These are phyloP conservation scores for Trametes hirsuta DNA, from an alignment of 1,284 basidiomycete species.

Conservation along the genomic window DNA sequence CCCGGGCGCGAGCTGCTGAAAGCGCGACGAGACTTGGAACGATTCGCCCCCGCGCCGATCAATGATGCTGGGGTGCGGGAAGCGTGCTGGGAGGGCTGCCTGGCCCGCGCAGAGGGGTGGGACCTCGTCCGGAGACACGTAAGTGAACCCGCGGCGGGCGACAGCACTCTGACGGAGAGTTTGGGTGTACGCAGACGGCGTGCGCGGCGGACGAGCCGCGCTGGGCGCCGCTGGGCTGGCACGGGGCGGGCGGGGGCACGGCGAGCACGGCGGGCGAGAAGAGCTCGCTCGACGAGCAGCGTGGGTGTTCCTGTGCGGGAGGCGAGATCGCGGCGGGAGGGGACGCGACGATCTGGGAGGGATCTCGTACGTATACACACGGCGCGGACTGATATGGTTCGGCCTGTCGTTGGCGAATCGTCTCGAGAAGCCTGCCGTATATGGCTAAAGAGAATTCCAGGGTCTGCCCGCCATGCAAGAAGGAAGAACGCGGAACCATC, in stretches of 20 bases:
- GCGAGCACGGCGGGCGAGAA: neutral
- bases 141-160: neutral
- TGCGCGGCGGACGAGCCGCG: neutral
- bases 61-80: neutral
- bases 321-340: conserved; percentile 1
- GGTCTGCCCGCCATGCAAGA: neutral
- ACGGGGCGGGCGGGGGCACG: neutral
- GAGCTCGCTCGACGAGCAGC: neutral
- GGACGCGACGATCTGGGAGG: neutral
- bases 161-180: neutral
- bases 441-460: conserved; percentile 5
- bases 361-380: conserved; percentile 12
- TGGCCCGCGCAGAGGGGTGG: neutral
- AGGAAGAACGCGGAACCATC: neutral
- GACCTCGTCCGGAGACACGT: conserved; percentile 8
- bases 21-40: conserved; percentile 1
- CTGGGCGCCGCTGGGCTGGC: neutral
- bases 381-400: conserved; percentile 2
- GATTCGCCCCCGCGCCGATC: conserved; percentile 21
- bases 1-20: conserved; percentile 18
- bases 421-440: conserved; percentile 18
- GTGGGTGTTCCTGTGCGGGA: conserved; percentile 6
- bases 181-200: conserved; percentile 1
- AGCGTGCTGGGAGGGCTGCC: neutral
- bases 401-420: conserved; percentile 14